Conservation (phyloP, 345 rosid genomes). For the Salix brachista region DNA sequence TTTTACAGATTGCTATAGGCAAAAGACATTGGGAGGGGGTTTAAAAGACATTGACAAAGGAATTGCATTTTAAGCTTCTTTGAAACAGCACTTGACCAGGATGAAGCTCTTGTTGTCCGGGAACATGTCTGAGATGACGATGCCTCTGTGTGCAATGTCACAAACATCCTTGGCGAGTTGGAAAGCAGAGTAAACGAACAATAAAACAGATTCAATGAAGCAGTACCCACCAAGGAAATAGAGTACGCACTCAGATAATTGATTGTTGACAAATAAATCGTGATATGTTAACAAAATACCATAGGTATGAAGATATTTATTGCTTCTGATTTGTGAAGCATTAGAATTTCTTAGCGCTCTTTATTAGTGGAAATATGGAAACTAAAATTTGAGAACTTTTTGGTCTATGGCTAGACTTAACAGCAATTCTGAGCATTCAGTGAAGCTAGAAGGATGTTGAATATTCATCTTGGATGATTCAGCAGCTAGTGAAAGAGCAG, state of each 20-base stretch:
- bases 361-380: neutral
- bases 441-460: conserved; percentile 42
- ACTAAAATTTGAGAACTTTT: neutral
- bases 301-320: neutral
- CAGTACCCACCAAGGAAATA: conserved; percentile 47
- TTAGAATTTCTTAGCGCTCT: neutral
- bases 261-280: neutral
- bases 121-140: conserved; percentile 54
- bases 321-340: neutral
- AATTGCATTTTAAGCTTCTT: neutral
- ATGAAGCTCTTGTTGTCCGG: conserved; percentile 62
- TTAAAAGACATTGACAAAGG: neutral
- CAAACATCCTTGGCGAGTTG: conserved; percentile 71
- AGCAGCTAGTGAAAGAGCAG: conserved; percentile 57
- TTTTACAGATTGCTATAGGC: neutral
- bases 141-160: conserved; percentile 59
- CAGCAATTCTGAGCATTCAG: conserved; percentile 45
- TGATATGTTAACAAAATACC: neutral
- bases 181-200: conserved; percentile 52
- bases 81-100: conserved; percentile 43
- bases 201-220: conserved; percentile 44
- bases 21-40: neutral
- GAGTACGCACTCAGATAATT: neutral
- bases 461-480: conserved; percentile 28
- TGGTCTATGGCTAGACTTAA: conserved; percentile 28